phyloP scores from a whole-genome alignment of 2,329 filamentous ascomycete species.

The Acephala macrosclerotiorum region DNA sequence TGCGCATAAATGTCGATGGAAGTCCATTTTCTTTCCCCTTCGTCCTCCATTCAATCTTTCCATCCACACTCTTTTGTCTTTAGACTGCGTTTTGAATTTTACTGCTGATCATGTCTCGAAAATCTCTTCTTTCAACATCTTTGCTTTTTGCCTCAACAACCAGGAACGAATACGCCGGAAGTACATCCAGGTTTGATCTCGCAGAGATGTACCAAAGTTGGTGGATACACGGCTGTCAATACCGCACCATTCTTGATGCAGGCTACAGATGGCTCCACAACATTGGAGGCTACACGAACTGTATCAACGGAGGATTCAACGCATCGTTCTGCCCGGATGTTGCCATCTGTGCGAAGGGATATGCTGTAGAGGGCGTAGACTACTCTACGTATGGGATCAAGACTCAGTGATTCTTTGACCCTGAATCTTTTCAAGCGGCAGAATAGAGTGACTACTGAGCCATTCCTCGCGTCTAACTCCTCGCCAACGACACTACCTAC shows the following conservation, averaged over 20 bases:
- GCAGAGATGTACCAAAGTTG: conserved; percentile 57
- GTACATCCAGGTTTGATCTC: conserved; percentile 59
- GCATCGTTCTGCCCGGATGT: conserved; percentile 55
- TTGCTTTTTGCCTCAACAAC: conserved; percentile 23
- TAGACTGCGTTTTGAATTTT: background rate
- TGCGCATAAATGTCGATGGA: background rate
- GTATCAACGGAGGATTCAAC: conserved; percentile 46
- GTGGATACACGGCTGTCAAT: conserved; percentile 56
- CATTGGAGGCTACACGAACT: conserved; percentile 40
- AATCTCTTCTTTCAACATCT: conserved; percentile 2
- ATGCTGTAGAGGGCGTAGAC: conserved; percentile 60
- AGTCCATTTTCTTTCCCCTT: background rate
- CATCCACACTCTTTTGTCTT: background rate
- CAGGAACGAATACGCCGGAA: conserved; percentile 43
- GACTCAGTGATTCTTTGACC: conserved; percentile 42
- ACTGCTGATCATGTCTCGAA: conserved; percentile 1
- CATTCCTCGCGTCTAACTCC: conserved; percentile 46
- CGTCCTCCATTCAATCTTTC: background rate
- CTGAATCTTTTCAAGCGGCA: conserved; percentile 45
- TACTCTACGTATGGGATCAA: conserved; percentile 53
- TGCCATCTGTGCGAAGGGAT: conserved; percentile 59
- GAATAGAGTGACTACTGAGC: conserved; percentile 36
- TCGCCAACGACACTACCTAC: conserved; percentile 56
- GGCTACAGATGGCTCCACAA: conserved; percentile 51
- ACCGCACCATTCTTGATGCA: conserved; percentile 58